phyloP scores from a whole-genome alignment of 106 monocot species.

The Dioscorea dumetorum region DNA sequence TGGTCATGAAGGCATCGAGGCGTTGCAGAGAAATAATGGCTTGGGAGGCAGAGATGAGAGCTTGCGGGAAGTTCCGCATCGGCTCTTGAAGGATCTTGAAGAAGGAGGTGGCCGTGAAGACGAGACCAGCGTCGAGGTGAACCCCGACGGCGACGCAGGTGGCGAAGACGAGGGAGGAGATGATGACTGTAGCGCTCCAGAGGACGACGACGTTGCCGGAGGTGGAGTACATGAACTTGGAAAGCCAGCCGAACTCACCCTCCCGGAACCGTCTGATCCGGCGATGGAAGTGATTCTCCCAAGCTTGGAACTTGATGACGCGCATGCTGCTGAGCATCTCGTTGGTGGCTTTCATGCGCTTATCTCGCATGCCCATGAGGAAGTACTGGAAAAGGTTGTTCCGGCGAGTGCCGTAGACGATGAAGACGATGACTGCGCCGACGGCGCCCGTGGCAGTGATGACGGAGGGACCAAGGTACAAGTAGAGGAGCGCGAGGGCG shows the following conservation, averaged over 20 bases:
- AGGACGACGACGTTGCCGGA: constrained; percentile 73
- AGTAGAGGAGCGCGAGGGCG: constrained; percentile 58
- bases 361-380: constrained; percentile 83
- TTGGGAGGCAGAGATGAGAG: constrained; percentile 70
- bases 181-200: constrained; percentile 71
- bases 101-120: constrained; percentile 89
- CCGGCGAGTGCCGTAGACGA: constrained; percentile 29
- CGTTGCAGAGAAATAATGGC: constrained; percentile 79
- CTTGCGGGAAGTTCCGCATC: constrained; percentile 86
- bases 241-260: constrained; percentile 61
- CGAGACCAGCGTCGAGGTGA: constrained; percentile 58
- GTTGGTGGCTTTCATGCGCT: constrained; percentile 88
- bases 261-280: constrained; percentile 47
- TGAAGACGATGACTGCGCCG: constrained; percentile 24
- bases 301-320: constrained; percentile 94
- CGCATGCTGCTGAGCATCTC: constrained; percentile 96
- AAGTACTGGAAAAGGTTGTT: constrained; percentile 65
- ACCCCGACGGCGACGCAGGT: constrained; percentile 52
- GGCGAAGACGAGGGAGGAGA: constrained; percentile 64
- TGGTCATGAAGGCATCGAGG: constrained; percentile 69
- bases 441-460: constrained; percentile 31
- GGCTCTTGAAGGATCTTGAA: constrained; percentile 91
- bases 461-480: constrained; percentile 58
- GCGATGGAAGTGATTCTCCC: constrained; percentile 78
- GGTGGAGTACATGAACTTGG: constrained; percentile 71